These are phyloP conservation scores for Trichoderma hamatum DNA, from an alignment of 2,329 filamentous ascomycete species.

Conservation along the genomic window DNA sequence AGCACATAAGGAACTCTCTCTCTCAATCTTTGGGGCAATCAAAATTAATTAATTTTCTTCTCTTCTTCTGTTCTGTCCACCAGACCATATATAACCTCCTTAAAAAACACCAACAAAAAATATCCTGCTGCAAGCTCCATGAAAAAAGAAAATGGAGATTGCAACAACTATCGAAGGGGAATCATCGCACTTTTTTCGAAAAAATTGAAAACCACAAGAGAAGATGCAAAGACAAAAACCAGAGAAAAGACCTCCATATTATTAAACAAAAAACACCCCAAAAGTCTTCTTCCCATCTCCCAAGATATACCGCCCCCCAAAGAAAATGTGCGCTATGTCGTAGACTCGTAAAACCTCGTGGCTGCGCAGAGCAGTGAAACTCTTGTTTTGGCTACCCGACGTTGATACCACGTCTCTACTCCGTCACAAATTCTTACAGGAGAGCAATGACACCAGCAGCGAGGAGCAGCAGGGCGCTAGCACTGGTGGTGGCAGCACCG, in stretches of 20 bases:
- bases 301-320: slow-evolving; percentile 22
- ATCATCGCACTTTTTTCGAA: slow-evolving; percentile 30
- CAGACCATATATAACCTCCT: slow-evolving; percentile 16
- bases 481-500: slow-evolving; percentile 39
- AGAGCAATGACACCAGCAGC: slow-evolving; percentile 43
- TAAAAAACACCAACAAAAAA: slow-evolving; percentile 27
- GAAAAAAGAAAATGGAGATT: slow-evolving; percentile 31
- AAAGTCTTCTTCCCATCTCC: slow-evolving; percentile 9
- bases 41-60: neutral
- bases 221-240: slow-evolving; percentile 16
- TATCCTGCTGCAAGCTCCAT: slow-evolving; percentile 35
- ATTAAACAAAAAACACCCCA: slow-evolving; percentile 4
- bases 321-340: slow-evolving; percentile 28
- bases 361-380: slow-evolving; percentile 34
- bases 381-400: slow-evolving; percentile 26
- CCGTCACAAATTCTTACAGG: slow-evolving; percentile 37
- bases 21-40: neutral
- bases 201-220: slow-evolving; percentile 21
- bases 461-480: slow-evolving; percentile 43
- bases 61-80: neutral
- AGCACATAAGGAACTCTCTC: neutral
- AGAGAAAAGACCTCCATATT: slow-evolving; percentile 2
- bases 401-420: slow-evolving; percentile 33
- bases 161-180: slow-evolving; percentile 31
- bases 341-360: slow-evolving; percentile 43